A percentile compares a stretch with the other conserved stretches of the same genome.
Evolutionary conservation across 2,329 filamentous ascomycete genomes (phyloP).

Genomic region (Leptographium procerum): DNA sequence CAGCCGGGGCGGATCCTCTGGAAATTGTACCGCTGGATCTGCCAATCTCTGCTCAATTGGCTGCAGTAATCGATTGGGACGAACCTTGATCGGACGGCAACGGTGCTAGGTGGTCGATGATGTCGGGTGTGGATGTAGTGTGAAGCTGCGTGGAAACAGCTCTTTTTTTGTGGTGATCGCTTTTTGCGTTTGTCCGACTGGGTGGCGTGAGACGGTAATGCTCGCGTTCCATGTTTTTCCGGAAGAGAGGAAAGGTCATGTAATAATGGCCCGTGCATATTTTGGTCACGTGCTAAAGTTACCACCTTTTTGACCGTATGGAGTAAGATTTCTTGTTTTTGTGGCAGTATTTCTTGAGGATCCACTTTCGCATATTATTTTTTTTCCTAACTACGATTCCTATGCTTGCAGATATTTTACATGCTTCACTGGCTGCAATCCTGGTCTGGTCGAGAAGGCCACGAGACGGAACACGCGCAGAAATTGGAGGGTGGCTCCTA

Average conservation of each 20-base stretch:
- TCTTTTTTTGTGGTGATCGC: constrained; percentile 8
- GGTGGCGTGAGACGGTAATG: constrained; percentile 11
- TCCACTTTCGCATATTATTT: background rate
- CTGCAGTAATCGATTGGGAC: background rate
- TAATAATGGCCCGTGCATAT: constrained; percentile 5
- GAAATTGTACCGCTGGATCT: background rate
- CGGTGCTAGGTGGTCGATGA: background rate
- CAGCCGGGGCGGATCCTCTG: background rate
- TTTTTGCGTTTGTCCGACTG: constrained; percentile 9
- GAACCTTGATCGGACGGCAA: background rate
- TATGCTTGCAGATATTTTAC: background rate
- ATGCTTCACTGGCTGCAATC: background rate
- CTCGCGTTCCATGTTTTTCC: constrained; percentile 12
- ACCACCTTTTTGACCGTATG: background rate
- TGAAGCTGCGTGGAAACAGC: background rate
- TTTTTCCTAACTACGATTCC: background rate
- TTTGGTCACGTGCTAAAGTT: background rate
- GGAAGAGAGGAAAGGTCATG: background rate
- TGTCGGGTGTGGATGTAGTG: background rate
- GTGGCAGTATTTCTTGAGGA: background rate
- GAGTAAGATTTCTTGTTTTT: background rate
- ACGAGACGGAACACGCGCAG: background rate
- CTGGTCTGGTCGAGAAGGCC: background rate
- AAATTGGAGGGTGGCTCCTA: background rate
- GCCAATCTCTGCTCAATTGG: background rate